Conservation (phyloP, 129 eudicot genomes). For the Centrapalus pauciflorus region DNA sequence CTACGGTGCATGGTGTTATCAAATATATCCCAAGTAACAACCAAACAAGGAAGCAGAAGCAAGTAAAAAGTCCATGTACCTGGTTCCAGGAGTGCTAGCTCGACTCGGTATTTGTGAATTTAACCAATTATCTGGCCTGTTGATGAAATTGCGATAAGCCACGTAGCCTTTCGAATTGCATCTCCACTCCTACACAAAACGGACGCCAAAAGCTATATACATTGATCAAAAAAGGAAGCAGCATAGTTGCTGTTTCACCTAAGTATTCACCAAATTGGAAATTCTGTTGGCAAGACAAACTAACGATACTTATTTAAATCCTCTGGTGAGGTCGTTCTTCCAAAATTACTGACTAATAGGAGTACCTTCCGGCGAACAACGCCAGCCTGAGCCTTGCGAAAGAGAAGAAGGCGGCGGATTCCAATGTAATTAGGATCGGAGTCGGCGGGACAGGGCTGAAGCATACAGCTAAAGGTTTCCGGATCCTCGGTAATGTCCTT, state of each 20-base stretch:
- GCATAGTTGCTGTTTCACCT: background rate
- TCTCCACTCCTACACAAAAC: slow-evolving; percentile 79
- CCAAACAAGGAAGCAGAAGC: background rate
- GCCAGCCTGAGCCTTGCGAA: slow-evolving; percentile 62
- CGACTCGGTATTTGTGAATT: slow-evolving; percentile 46
- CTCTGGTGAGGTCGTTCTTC: background rate
- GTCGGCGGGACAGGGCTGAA: slow-evolving; percentile 63
- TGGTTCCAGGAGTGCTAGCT: slow-evolving; percentile 78
- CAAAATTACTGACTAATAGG: background rate
- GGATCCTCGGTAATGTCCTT: slow-evolving; percentile 53
- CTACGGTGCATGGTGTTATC: background rate
- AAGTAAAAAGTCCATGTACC: slow-evolving; percentile 38
- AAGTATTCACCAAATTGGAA: background rate
- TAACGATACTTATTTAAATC: background rate
- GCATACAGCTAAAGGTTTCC: slow-evolving; percentile 75
- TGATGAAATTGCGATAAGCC: slow-evolving; percentile 81
- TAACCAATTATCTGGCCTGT: slow-evolving; percentile 84
- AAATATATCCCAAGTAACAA: background rate
- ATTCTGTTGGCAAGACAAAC: background rate
- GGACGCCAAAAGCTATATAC: slow-evolving; percentile 3
- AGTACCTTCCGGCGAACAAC: slow-evolving; percentile 65
- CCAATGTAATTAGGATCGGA: slow-evolving; percentile 81
- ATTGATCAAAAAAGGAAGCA: background rate
- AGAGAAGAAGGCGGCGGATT: slow-evolving; percentile 76
- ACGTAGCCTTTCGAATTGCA: slow-evolving; percentile 89